Percentiles rank a stretch among this genome's conserved stretches.
Conservation (phyloP, 2,329 filamentous ascomycete genomes). For the Ambrosiella xylebori region DNA sequence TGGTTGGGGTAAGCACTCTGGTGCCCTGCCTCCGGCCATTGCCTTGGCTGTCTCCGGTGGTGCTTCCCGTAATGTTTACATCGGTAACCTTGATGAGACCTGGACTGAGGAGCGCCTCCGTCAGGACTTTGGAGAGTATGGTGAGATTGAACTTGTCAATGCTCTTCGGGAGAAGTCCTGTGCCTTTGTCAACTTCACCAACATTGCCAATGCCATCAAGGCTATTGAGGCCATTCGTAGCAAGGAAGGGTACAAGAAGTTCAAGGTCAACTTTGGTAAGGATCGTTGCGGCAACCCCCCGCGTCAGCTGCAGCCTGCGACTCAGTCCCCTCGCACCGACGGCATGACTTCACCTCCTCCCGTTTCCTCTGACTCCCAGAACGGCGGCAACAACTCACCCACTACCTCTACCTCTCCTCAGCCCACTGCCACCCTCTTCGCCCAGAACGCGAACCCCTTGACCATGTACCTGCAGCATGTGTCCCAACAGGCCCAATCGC, state of each 20-base stretch:
- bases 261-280: constrained; percentile 99
- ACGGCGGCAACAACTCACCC: constrained; percentile 33
- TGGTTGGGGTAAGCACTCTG: constrained; percentile 98
- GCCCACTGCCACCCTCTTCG: constrained; percentile 58
- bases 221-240: constrained; percentile 90
- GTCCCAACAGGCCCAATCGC: constrained; percentile 52
- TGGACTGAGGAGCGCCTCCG: constrained; percentile 93
- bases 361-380: constrained; percentile 21
- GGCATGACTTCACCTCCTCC: constrained; percentile 39
- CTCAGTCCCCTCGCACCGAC: constrained; percentile 51
- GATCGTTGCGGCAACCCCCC: constrained; percentile 94
- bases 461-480: constrained; percentile 87
- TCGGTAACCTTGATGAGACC: constrained; percentile 90
- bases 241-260: constrained; percentile 90
- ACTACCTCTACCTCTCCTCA: constrained; percentile 38
- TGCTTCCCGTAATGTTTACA: constrained; percentile 95
- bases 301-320: constrained; percentile 55
- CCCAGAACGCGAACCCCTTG: constrained; percentile 70
- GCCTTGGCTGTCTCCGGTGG: constrained; percentile 90
- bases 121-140: constrained; percentile 93
- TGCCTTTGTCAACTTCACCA: constrained; percentile 98
- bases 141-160: constrained; percentile 95
- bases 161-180: constrained; percentile 96
- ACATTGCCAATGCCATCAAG: constrained; percentile 99
- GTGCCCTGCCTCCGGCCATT: constrained; percentile 86